Evolutionary conservation across 768 basidiomycete species (phyloP).

Genomic region (Termitomyces sp.): DNA sequence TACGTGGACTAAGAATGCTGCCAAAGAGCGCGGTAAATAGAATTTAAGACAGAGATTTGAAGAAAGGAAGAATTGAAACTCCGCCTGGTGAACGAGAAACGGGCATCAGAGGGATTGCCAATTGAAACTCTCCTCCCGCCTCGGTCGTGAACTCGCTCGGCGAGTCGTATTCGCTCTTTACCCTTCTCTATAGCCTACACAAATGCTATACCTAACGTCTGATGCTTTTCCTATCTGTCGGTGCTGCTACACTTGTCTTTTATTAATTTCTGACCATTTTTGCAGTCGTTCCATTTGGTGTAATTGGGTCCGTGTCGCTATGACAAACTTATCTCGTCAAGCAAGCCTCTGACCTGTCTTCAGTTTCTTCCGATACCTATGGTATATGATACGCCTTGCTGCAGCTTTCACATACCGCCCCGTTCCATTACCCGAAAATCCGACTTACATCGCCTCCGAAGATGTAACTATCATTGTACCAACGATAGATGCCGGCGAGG

Average conservation of each 20-base stretch:
- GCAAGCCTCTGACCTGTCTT: slow-evolving; percentile 11
- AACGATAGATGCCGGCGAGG: slow-evolving; percentile 93
- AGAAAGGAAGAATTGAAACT: not conserved
- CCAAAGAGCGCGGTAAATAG: not conserved
- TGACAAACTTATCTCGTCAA: not conserved
- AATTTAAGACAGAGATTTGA: not conserved
- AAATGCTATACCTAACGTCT: slow-evolving; percentile 87
- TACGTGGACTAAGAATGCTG: not conserved
- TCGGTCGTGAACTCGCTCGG: slow-evolving; percentile 12
- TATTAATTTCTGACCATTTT: slow-evolving; percentile 12
- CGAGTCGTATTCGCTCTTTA: slow-evolving; percentile 37
- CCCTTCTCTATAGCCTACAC: slow-evolving; percentile 18
- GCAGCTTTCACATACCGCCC: slow-evolving; percentile 82
- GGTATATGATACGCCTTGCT: slow-evolving; percentile 82
- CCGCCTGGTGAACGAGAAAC: slow-evolving; percentile 1
- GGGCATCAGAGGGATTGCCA: slow-evolving; percentile 5
- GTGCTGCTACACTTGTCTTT: slow-evolving; percentile 25
- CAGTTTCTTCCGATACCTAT: slow-evolving; percentile 92
- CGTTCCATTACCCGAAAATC: slow-evolving; percentile 86
- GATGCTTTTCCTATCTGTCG: slow-evolving; percentile 89
- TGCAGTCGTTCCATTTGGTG: slow-evolving; percentile 83
- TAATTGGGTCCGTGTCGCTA: slow-evolving; percentile 54
- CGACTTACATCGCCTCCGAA: slow-evolving; percentile 85
- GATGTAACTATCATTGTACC: slow-evolving; percentile 97
- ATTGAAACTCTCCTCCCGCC: slow-evolving; percentile 4